Percentiles rank a stretch among this genome's conserved stretches.
Conservation (phyloP, 192 early-diverging fungal genomes). For the Kickxella alabastrina region DNA sequence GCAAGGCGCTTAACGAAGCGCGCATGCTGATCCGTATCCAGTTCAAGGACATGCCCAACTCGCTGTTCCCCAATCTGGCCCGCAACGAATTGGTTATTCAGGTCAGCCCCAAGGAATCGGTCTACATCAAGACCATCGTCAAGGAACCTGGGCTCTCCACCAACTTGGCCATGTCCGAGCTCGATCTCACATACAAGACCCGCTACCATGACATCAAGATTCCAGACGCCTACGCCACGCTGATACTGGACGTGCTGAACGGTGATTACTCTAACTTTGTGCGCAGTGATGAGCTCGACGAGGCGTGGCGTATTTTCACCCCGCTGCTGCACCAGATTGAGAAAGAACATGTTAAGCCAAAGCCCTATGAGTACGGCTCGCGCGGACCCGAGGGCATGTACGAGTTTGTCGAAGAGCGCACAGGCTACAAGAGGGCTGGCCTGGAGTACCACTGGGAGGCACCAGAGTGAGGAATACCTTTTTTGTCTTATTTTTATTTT, state of each 20-base stretch:
- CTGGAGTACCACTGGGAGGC: constrained; percentile 45
- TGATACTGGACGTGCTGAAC: constrained; percentile 83
- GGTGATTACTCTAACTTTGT: constrained; percentile 95
- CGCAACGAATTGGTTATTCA: constrained; percentile 95
- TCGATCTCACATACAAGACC: constrained; percentile 84
- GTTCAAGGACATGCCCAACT: constrained; percentile 83
- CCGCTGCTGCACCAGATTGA: constrained; percentile 88
- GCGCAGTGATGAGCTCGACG: constrained; percentile 81
- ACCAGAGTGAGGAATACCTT: constrained; percentile 9
- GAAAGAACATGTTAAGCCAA: constrained; percentile 52
- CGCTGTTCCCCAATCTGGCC: constrained; percentile 66
- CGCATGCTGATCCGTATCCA: constrained; percentile 94
- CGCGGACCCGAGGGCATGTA: constrained; percentile 73
- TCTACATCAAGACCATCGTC: constrained; percentile 94
- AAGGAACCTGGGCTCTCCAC: constrained; percentile 85
- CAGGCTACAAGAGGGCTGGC: constrained; percentile 35
- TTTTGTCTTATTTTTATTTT: constrained; percentile 2
- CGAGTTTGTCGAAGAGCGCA: constrained; percentile 55
- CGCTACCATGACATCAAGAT: constrained; percentile 83
- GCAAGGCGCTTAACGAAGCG: constrained; percentile 83
- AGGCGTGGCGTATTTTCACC: constrained; percentile 95
- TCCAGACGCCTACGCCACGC: constrained; percentile 92
- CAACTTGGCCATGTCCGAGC: constrained; percentile 76
- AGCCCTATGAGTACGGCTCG: constrained; percentile 72
- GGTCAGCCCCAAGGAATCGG: constrained; percentile 88